Percentiles rank a stretch among this genome's conserved stretches.
These are phyloP conservation scores for Verticillium zaregamsianum DNA, from an alignment of 2,329 filamentous ascomycete genomes.

Conservation along the genomic window DNA sequence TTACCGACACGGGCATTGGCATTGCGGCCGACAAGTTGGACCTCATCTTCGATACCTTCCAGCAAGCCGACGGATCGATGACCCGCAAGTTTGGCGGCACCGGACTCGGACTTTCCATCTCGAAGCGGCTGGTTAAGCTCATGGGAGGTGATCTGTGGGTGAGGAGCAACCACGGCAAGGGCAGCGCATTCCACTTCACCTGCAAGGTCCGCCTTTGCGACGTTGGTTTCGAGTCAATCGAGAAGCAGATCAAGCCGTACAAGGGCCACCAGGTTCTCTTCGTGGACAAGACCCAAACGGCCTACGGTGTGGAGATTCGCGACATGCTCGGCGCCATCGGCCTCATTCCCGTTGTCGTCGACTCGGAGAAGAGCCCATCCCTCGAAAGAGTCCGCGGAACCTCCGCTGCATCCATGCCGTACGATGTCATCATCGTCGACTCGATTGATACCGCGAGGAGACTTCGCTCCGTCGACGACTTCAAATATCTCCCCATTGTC, in stretches of 20 bases:
- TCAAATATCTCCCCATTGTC: conserved; percentile 97
- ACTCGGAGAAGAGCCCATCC: conserved; percentile 64
- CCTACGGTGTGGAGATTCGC: conserved; percentile 70
- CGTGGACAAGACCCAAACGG: conserved; percentile 84
- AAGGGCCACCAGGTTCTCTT: conserved; percentile 89
- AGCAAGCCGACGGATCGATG: conserved; percentile 95
- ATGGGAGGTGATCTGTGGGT: conserved; percentile 98
- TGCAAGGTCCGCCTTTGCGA: conserved; percentile 83
- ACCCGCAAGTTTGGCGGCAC: conserved; percentile 95
- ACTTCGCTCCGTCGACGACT: conserved; percentile 83
- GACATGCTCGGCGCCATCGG: conserved; percentile 75
- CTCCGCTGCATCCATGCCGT: conserved; percentile 58
- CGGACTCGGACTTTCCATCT: conserved; percentile 89
- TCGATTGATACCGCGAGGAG: conserved; percentile 86
- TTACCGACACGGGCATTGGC: conserved; percentile 94
- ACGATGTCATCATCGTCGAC: conserved; percentile 95
- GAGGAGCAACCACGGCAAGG: conserved; percentile 83
- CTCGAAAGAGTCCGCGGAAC: conserved; percentile 47
- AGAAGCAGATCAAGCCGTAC: conserved; percentile 85
- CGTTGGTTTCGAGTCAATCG: conserved; percentile 71
- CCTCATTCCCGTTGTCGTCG: conserved; percentile 79
- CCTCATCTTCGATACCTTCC: conserved; percentile 97
- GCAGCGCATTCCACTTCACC: conserved; percentile 95
- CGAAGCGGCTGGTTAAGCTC: conserved; percentile 87
- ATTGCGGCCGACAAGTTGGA: conserved; percentile 94